phyloP scores from a whole-genome alignment of 176 grass and related monocot genomes.

The Themeda triandra region DNA sequence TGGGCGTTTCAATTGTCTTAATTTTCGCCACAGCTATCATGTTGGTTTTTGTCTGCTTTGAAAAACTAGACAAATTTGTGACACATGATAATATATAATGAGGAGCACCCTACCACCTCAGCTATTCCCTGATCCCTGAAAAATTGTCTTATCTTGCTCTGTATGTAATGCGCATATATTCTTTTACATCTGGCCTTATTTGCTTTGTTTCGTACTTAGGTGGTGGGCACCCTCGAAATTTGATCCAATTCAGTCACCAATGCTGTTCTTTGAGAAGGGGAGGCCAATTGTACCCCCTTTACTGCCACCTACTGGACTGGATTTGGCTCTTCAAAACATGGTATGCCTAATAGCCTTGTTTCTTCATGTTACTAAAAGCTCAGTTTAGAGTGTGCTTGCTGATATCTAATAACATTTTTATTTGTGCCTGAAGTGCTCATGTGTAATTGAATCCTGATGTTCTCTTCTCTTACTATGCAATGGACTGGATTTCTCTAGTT shows the following conservation, averaged over 20 bases:
- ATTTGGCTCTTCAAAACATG: constrained; percentile 78
- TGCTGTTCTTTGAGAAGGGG: constrained; percentile 91
- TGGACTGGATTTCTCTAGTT: neutral
- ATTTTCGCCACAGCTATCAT: constrained; percentile 2
- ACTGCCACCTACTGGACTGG: constrained; percentile 60
- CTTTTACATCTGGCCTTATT: neutral
- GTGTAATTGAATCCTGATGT: neutral
- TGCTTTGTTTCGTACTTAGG: constrained; percentile 41
- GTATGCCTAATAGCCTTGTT: constrained; percentile 33
- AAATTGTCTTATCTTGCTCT: neutral
- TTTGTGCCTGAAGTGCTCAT: neutral
- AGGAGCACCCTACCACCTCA: neutral
- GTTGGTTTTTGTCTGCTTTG: neutral
- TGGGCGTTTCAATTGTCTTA: neutral
- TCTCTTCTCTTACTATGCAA: neutral
- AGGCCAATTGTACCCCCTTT: constrained; percentile 65
- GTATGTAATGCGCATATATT: neutral
- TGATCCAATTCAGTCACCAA: constrained; percentile 67
- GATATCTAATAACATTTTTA: neutral
- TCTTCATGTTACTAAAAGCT: neutral
- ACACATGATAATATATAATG: neutral
- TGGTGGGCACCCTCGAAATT: constrained; percentile 95
- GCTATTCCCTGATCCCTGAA: neutral
- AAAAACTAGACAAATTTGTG: neutral
- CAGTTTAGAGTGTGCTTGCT: neutral